Conservation (phyloP, 2,329 filamentous ascomycete genomes). For the Coniella lustricola region DNA sequence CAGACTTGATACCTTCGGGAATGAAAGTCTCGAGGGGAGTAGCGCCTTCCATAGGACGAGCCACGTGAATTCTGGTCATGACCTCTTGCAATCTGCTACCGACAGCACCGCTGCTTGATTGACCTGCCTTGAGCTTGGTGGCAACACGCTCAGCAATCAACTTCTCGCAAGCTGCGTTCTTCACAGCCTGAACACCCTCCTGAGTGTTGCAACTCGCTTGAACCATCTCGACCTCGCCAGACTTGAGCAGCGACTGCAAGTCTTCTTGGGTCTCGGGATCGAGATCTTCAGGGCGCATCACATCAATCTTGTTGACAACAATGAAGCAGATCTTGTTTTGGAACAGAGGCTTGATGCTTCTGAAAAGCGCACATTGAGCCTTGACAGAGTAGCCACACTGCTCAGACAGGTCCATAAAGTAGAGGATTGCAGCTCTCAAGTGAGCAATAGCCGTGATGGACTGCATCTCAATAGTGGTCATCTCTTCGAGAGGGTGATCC, state of each 20-base stretch:
- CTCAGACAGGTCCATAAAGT: constrained; percentile 97
- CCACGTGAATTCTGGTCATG: constrained; percentile 91
- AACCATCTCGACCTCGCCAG: constrained; percentile 84
- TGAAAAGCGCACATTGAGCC: constrained; percentile 90
- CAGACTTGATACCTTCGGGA: constrained; percentile 71
- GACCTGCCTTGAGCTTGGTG: constrained; percentile 92
- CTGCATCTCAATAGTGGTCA: constrained; percentile 99
- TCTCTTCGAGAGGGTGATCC: constrained; percentile 95
- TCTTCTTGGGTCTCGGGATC: constrained; percentile 70
- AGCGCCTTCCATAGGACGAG: constrained; percentile 79
- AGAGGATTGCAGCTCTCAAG: constrained; percentile 87
- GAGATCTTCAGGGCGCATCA: constrained; percentile 79
- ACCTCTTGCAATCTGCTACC: constrained; percentile 80
- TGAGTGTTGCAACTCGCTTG: constrained; percentile 92
- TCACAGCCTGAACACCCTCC: constrained; percentile 88
- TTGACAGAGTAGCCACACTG: constrained; percentile 92
- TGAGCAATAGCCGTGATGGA: constrained; percentile 97
- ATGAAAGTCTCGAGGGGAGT: constrained; percentile 71
- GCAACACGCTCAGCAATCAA: constrained; percentile 88
- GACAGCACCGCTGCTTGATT: constrained; percentile 62
- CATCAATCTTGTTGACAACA: constrained; percentile 97
- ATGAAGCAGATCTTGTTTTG: constrained; percentile 96
- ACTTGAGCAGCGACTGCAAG: constrained; percentile 72
- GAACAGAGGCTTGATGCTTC: constrained; percentile 94
- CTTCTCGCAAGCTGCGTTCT: constrained; percentile 90